Evolutionary conservation across 1,284 basidiomycete genomes (phyloP), one percentile per base, ranked within the genome.

Genomic region (Cutaneotrichosporon sp.): DNA sequence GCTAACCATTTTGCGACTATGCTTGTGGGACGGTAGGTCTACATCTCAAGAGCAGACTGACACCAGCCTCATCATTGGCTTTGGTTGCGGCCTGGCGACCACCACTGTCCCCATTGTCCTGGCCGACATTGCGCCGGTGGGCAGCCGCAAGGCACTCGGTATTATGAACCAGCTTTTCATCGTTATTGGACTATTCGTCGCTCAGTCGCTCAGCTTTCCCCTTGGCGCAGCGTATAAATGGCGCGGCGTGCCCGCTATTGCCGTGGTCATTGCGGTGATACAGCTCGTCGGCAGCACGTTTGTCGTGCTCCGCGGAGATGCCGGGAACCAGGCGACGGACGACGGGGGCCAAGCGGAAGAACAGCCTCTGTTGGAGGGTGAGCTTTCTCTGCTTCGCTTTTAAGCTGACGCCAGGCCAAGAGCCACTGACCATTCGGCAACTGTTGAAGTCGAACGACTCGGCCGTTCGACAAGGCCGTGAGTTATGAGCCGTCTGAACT

Each of bases 91-190:
- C 5, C 60, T 78, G 1, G 70, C 70, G 2, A 75, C 77, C 0
- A 74, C 74, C 9, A 65, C 73, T 8, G 76, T 77, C 1, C 77
- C 77, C 0, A 61, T 77, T 26, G 76, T 73, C 45, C 66, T 77
- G 5, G 64, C 70, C 26, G 71, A 76, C 40, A 67, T 79, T 35
- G 75, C 77, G 1, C 77, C 77, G 1, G 49, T 70, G 0, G 30
- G 61, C 7, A 62, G 76, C 21, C 68, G 68, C 34, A 69, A 71
- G 13, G 68, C 73, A 3, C 61, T 78, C 17, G 78, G 78, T 0
- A 76, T 78, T 26, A 56, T 73, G 26, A 78, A 77, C 59, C 78
- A 76, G 56, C 60, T 73, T 15, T 69, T 65, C 49, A 76, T 76
- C 50, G 72, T 74, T 21, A 23, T 69, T 9, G 74, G 73, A 4